A percentile compares a stretch with the other conserved stretches of the same genome.
phyloP scores from a whole-genome alignment of 345 rosid genomes.

The Lepidium africanum region DNA sequence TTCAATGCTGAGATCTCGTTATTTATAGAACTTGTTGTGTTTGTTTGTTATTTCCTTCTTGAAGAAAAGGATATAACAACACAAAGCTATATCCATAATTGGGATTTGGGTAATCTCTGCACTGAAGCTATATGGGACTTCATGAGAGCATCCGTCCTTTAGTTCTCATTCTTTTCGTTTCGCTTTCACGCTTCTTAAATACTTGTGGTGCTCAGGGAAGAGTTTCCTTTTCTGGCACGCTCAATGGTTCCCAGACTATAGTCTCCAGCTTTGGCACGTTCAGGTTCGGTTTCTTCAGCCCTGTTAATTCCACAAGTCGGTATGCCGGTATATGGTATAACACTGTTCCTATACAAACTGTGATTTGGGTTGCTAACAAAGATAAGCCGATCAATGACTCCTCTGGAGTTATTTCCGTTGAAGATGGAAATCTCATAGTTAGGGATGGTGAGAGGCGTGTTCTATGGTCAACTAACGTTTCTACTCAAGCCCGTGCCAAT shows the following conservation, averaged over 20 bases:
- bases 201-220: conserved; percentile 11
- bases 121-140: conserved; percentile 7
- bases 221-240: conserved; percentile 3
- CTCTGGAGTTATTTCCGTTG: conserved; percentile 31
- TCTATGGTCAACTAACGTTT: conserved; percentile 49
- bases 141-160: background rate
- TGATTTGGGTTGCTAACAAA: conserved; percentile 53
- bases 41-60: background rate
- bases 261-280: conserved; percentile 30
- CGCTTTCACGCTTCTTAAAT: background rate
- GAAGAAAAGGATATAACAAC: background rate
- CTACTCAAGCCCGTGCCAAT: background rate
- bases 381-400: conserved; percentile 37
- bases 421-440: conserved; percentile 44
- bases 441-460: conserved; percentile 27
- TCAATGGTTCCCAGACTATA: conserved; percentile 15
- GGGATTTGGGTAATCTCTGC: background rate
- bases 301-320: conserved; percentile 29
- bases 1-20: background rate
- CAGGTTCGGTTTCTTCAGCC: conserved; percentile 52
- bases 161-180: background rate
- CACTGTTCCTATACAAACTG: conserved; percentile 3
- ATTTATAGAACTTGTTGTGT: background rate
- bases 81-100: background rate
- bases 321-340: conserved; percentile 54